These are phyloP conservation scores for Acer campestre DNA, from an alignment of 345 rosid species.

Conservation along the genomic window DNA sequence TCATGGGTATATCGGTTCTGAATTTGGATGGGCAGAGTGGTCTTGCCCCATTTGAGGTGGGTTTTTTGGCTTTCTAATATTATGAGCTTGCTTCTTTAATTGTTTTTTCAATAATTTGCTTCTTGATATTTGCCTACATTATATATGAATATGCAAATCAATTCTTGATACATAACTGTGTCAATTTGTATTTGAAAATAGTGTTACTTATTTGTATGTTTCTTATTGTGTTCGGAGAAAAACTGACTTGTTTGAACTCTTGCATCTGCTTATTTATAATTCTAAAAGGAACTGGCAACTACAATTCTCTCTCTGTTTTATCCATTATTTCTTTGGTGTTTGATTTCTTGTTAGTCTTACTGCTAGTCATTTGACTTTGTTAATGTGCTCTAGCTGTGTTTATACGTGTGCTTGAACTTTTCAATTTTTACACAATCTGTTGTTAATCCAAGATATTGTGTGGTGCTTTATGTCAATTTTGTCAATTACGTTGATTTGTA, in stretches of 20 bases:
- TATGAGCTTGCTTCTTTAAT: not conserved
- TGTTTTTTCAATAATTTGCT: not conserved
- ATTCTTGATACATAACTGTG: not conserved
- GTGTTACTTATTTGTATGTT: not conserved
- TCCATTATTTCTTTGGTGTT: not conserved
- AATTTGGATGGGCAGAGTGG: constrained; percentile 73
- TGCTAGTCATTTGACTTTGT: not conserved
- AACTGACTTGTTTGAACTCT: not conserved
- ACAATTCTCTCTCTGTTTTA: not conserved
- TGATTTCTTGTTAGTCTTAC: not conserved
- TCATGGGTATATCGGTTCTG: constrained; percentile 80
- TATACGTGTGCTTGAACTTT: constrained; percentile 8
- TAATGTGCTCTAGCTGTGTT: not conserved
- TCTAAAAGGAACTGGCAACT: not conserved
- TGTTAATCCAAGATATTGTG: too few species aligned
- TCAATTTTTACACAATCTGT: not conserved
- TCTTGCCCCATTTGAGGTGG: constrained; percentile 93
- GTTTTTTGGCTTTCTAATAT: constrained; percentile 7
- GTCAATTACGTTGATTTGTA: not conserved
- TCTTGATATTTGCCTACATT: not conserved
- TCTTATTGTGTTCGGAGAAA: not conserved
- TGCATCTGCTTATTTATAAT: not conserved
- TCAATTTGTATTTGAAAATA: not conserved
- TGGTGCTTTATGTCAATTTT: too few species aligned
- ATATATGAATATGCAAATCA: not conserved